Evolutionary conservation across 768 basidiomycete genomes (phyloP).

Genomic region (Boletus fagicola): DNA sequence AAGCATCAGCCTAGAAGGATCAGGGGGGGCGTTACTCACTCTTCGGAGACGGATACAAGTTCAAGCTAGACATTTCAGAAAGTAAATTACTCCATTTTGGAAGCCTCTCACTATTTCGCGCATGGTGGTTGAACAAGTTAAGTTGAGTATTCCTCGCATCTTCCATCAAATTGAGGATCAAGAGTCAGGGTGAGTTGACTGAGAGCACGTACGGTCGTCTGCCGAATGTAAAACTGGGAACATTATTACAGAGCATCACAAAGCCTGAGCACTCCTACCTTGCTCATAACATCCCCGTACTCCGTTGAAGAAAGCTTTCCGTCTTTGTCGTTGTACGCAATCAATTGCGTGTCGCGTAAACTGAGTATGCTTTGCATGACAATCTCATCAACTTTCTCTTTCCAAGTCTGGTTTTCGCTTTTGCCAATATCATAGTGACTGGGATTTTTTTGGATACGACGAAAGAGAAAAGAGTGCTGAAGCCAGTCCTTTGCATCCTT

Average conservation of each 20-base stretch:
- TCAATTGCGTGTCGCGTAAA: constrained; percentile 59
- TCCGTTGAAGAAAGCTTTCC: constrained; percentile 60
- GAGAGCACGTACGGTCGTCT: constrained; percentile 52
- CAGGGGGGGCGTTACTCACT: constrained; percentile 42
- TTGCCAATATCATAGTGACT: constrained; percentile 67
- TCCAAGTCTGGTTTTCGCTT: constrained; percentile 57
- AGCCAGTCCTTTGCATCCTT: constrained; percentile 81
- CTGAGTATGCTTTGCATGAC: constrained; percentile 63
- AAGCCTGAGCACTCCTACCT: constrained; percentile 42
- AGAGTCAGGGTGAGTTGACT: neutral
- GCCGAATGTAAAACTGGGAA: constrained; percentile 69
- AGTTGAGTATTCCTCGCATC: constrained; percentile 66
- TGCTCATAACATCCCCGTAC: constrained; percentile 86
- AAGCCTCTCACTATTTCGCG: constrained; percentile 61
- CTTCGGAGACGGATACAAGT: constrained; percentile 59
- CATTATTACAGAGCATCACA: constrained; percentile 2
- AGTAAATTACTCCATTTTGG: neutral
- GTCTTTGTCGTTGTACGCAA: constrained; percentile 44
- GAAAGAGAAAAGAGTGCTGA: constrained; percentile 79
- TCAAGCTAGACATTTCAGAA: constrained; percentile 50
- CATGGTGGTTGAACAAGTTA: constrained; percentile 53
- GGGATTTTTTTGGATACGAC: constrained; percentile 84
- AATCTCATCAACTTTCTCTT: constrained; percentile 68
- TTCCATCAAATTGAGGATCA: constrained; percentile 26
- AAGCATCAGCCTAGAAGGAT: constrained; percentile 1